Percentiles rank a stretch among this genome's conserved stretches.
phyloP scores from a whole-genome alignment of 345 rosid species.

The Eucalyptus curtisii region DNA sequence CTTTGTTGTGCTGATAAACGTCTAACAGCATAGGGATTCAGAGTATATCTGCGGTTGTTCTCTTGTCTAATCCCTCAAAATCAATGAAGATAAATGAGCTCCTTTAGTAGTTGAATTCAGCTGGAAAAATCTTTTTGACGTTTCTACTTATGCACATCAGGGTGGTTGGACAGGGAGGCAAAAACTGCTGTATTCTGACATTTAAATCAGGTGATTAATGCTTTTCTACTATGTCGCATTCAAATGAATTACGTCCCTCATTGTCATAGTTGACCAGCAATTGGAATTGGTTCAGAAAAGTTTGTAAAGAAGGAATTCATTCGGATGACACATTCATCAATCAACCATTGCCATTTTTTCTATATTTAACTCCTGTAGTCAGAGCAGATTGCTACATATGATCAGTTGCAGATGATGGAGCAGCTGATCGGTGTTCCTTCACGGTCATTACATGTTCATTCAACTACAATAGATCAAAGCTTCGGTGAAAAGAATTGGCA shows the following conservation, averaged over 20 bases:
- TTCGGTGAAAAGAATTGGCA: background rate
- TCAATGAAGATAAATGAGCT: background rate
- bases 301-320: background rate
- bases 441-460: background rate
- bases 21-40: background rate
- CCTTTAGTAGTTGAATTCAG: background rate
- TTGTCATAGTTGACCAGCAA: background rate
- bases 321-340: background rate
- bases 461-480: background rate
- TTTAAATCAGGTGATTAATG: constrained; percentile 48
- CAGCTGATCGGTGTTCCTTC: constrained; percentile 52
- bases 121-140: background rate
- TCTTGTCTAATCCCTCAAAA: background rate
- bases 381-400: constrained; percentile 80
- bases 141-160: constrained; percentile 12
- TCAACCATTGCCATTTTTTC: background rate
- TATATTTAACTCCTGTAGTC: background rate
- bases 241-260: background rate
- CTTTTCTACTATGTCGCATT: background rate
- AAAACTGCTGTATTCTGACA: constrained; percentile 34
- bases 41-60: background rate
- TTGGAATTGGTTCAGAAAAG: background rate
- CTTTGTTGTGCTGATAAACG: background rate
- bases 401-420: constrained; percentile 75
- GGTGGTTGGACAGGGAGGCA: constrained; percentile 85